These are phyloP conservation scores for Epipyxis sp. DNA, from an alignment of 108 stramenopile species.

Conservation along the genomic window DNA sequence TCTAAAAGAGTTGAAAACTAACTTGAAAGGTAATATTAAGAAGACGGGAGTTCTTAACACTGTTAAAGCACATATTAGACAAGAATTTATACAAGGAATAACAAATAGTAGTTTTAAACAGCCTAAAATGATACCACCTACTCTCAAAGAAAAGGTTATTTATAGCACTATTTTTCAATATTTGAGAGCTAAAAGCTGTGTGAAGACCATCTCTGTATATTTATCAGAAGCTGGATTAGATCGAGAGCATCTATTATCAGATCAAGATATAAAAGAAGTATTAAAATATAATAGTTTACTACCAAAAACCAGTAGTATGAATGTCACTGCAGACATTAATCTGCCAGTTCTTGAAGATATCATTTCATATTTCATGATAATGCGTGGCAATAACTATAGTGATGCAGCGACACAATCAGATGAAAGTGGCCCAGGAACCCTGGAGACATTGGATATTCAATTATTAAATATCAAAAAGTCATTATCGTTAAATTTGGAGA, in stretches of 20 bases:
- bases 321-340: not conserved
- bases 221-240: not conserved
- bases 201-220: not conserved
- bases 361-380: not conserved
- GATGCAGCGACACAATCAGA: not conserved
- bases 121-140: not conserved
- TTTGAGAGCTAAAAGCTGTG: not conserved
- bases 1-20: not conserved
- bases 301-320: not conserved
- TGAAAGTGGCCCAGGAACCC: not conserved
- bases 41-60: not conserved
- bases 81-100: not conserved
- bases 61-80: slow-evolving; percentile 4
- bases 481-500: not conserved
- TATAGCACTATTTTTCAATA: not conserved
- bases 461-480: not conserved
- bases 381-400: not conserved
- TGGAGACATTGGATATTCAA: not conserved
- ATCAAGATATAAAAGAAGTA: not conserved
- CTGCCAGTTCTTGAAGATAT: not conserved
- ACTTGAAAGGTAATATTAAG: not conserved
- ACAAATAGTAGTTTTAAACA: not conserved
- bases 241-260: not conserved
- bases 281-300: not conserved
- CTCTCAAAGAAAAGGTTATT: not conserved